Evolutionary conservation across 2,329 filamentous ascomycete genomes (phyloP).

Genomic region (Alternaria tenuissima): DNA sequence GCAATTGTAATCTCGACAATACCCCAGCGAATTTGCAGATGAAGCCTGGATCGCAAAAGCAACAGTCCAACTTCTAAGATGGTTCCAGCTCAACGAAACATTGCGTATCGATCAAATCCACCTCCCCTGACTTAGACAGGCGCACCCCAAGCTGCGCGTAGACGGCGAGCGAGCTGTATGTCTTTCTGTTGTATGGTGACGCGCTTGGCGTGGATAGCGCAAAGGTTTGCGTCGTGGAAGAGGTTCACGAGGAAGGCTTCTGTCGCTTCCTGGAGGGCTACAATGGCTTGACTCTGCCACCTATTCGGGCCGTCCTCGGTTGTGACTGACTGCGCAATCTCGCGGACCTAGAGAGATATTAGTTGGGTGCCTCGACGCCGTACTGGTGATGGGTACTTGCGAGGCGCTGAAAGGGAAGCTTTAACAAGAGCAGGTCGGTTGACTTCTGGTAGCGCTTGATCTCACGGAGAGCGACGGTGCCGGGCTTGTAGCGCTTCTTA

Average conservation of each 20-base stretch:
- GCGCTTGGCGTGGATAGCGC: slow-evolving; percentile 98
- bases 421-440: slow-evolving; percentile 94
- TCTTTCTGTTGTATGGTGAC: slow-evolving; percentile 98
- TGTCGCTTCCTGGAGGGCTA: slow-evolving; percentile 96
- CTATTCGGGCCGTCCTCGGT: slow-evolving; percentile 68
- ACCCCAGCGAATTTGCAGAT: too few relatives aligned
- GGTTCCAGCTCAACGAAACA: too few relatives aligned
- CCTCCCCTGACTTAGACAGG: too few relatives aligned
- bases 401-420: slow-evolving; percentile 96
- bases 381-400: too few relatives aligned
- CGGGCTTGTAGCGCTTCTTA: slow-evolving; percentile 56
- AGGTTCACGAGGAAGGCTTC: slow-evolving; percentile 98
- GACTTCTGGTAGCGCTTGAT: slow-evolving; percentile 98
- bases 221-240: slow-evolving; percentile 98
- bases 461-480: slow-evolving; percentile 96
- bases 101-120: too few relatives aligned
- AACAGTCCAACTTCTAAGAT: too few relatives aligned
- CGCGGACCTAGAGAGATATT: slow-evolving; percentile 50
- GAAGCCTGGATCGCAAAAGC: too few relatives aligned
- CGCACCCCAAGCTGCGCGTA: too few relatives aligned
- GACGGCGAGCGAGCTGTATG: slow-evolving; percentile 90
- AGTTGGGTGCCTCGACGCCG: too few relatives aligned
- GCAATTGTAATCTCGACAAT: too few relatives aligned
- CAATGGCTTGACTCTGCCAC: slow-evolving; percentile 98
- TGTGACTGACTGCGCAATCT: slow-evolving; percentile 77